Conservation (phyloP, 805 yeast genomes). For the Candida verbasci region DNA sequence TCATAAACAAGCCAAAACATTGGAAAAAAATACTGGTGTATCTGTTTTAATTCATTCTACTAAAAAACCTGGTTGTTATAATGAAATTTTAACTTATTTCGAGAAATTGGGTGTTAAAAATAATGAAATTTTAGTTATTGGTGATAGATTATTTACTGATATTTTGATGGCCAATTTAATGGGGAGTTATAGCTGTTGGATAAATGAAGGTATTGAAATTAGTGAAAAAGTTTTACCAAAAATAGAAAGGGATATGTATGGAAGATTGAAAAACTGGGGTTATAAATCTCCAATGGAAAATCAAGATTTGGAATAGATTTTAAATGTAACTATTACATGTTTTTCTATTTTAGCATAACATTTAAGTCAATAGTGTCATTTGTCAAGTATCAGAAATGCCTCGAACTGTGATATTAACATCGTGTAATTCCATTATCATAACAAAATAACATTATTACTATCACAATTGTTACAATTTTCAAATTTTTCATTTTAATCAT, state of each 20-base stretch:
- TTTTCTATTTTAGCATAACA: too few relatives aligned
- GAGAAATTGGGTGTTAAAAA: conserved; percentile 44
- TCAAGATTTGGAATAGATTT: not conserved
- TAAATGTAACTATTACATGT: too few relatives aligned
- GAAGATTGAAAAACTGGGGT: conserved; percentile 13
- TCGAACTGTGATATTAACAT: too few relatives aligned
- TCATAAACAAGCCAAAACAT: conserved; percentile 52
- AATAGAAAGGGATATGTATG: conserved; percentile 44
- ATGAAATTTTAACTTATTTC: conserved; percentile 64
- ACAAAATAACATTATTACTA: too few relatives aligned
- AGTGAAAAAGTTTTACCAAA: conserved; percentile 49
- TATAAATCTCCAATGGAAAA: conserved; percentile 12
- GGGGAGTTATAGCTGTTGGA: conserved; percentile 86
- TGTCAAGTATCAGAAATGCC: too few relatives aligned
- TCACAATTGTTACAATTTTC: too few relatives aligned
- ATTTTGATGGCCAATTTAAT: conserved; percentile 89
- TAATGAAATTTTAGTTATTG: conserved; percentile 74
- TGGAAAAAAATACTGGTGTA: conserved; percentile 66
- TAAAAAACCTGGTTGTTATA: conserved; percentile 78
- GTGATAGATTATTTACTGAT: conserved; percentile 90
- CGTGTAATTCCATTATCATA: too few relatives aligned
- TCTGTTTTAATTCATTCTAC: conserved; percentile 65
- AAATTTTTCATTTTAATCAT: too few relatives aligned
- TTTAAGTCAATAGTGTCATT: too few relatives aligned
- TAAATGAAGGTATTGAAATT: conserved; percentile 66